Evolutionary conservation across 768 basidiomycete species (phyloP).

Genomic region (Trametes maxima): DNA sequence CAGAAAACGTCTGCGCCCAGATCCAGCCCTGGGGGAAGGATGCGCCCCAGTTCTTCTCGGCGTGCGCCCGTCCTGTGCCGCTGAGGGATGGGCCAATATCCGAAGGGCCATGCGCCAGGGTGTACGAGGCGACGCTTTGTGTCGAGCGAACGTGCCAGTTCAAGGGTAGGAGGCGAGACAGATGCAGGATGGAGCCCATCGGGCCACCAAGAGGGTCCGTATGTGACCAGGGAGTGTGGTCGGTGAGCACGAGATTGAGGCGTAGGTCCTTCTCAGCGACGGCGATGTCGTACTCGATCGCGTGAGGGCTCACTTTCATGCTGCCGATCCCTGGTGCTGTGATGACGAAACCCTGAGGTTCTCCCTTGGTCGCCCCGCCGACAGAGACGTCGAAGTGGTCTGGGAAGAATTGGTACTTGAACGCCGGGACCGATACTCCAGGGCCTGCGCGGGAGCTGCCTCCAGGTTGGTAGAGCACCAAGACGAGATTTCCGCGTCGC

Average conservation of each 20-base stretch:
- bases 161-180: slow-evolving; percentile 27
- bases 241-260: slow-evolving; percentile 20
- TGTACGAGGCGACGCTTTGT: slow-evolving; percentile 20
- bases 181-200: slow-evolving; percentile 26
- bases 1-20: slow-evolving; percentile 28
- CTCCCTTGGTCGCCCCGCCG: background rate
- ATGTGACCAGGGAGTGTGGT: slow-evolving; percentile 23
- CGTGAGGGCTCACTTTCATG: slow-evolving; percentile 19
- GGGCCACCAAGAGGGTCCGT: slow-evolving; percentile 22
- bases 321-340: slow-evolving; percentile 23
- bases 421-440: slow-evolving; percentile 1
- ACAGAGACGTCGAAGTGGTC: slow-evolving; percentile 14
- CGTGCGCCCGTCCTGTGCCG: slow-evolving; percentile 22
- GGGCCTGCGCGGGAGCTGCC: background rate
- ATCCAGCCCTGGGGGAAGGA: slow-evolving; percentile 32
- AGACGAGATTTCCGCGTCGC: slow-evolving; percentile 25
- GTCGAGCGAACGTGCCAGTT: slow-evolving; percentile 33
- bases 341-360: slow-evolving; percentile 20
- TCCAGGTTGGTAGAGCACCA: slow-evolving; percentile 25
- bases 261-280: slow-evolving; percentile 16
- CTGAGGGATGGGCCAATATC: background rate
- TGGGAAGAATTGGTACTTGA: slow-evolving; percentile 30
- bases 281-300: slow-evolving; percentile 23
- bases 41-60: slow-evolving; percentile 34
- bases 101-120: slow-evolving; percentile 12